Base-by-base conservation (phyloP, 2,329 filamentous ascomycete species). In the Penicillium sclerotigenum region DNA sequence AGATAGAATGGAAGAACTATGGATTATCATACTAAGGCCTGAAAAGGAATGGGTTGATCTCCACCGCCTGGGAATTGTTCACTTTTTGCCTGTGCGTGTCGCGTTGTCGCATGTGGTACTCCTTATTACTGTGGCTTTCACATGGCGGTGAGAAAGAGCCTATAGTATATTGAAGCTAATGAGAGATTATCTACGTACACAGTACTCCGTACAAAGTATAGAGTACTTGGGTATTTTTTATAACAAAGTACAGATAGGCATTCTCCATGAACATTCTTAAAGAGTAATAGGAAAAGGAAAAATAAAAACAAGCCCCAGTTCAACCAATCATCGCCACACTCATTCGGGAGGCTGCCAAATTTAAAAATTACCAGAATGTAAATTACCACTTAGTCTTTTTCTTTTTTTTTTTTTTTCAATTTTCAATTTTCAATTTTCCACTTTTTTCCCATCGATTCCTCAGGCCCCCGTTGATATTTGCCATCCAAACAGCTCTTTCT, bases 261-360 rank as follows among this genome's bases (percentile, higher is more conserved):
- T 29, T 33, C 28, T 14, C 14, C 9, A n/a, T n/a, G 16, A 18
- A 43, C 41, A 46, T 46, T 46, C 28, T 46, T 34, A 16, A 45
- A 52, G 6, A 37, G 18, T n/a, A 38, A 52, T n/a, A 29, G 43
- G 18, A 26, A 26, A 45, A 40, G 56, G 26, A 48, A 59, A 53
- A 48, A 43, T 20, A 24, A 54, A 49, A 47, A 34, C 31, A 43
- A 34, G 38, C 43, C 43, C 48, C 46, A 33, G 38, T 14, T 2
- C 50, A 46, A 48, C 68, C 68, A 70, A 70, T 69, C 58, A 69
- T 45, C 52, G 51, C 28, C 56, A 59, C 41, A 28, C 7, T 41
- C 59, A 68, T 65, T 60, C 57, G 59, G 61, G 38, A 54, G 45
- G 37, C 43, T 54, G 16, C 45, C 45, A 36, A 22, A 36, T 48